Base-by-base conservation (phyloP, 257 asterid species). In the Paraleonurus japonicus region DNA sequence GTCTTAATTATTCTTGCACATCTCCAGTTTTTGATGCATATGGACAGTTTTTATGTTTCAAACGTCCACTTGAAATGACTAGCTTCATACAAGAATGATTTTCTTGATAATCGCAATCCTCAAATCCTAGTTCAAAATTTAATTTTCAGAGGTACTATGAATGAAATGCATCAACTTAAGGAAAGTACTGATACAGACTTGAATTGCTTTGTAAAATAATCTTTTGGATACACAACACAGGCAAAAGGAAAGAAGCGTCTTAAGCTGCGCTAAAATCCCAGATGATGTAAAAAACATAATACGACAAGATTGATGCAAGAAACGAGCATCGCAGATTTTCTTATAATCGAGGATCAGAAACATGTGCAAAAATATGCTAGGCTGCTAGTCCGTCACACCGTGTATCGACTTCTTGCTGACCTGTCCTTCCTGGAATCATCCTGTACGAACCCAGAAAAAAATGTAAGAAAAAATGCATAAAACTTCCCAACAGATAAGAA, bases 391-490 rank as follows among this genome's bases (percentile, higher is more conserved):
- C 74, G 39, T 86, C 84, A 92, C 66, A 84, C 92, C 0, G 0
- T 30, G 30, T 92, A 92, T 67, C 96, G 89, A 73, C 76, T 57
- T 80, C 80, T 89, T 6, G 82, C 61, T 7, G 94, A 81, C 74
- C 96, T 86, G 22, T 85, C 95, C 80, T 81, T 85, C 78, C 58
- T 86, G 55, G 94, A 75, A 75, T 89, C 98, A 71, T 88, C 96
- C 98, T 92, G 90, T 78, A 78, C 64, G n/a, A 61, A 35, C 50
- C 8, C 67, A 13, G 23, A 75, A 47, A 0, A 22, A 8, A 33
- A 9, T 28, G 27, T 79, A 78, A 70, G 64, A 17, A 51, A 61
- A 27, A 15, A 33, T 39, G 78, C 23, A 0, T 22, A 41, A 5
- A 12, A 37, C 27, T 17, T 63, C 10, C 59, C 3, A 19, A 55